phyloP scores from a whole-genome alignment of 1,284 basidiomycete genomes.

The Cutaneotrichosporon daszewskae region DNA sequence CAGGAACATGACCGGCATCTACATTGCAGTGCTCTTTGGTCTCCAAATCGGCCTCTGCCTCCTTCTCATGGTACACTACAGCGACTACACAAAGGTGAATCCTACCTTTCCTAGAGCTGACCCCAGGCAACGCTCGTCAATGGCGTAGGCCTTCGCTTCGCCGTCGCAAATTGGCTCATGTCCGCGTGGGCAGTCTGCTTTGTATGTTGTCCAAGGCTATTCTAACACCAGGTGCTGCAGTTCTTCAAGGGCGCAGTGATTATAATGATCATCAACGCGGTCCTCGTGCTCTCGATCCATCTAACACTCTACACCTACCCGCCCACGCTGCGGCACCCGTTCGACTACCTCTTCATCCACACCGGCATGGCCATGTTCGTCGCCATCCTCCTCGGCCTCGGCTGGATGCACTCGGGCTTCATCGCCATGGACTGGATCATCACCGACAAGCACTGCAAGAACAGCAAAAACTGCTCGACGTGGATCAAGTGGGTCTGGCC shows the following conservation, averaged over 20 bases:
- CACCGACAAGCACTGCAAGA: constrained; percentile 25
- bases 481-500: constrained; percentile 35
- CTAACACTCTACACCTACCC: constrained; percentile 42
- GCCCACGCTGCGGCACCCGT: constrained; percentile 43
- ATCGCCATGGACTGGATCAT: constrained; percentile 50
- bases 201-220: constrained; percentile 47
- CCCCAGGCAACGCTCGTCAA: constrained; percentile 60
- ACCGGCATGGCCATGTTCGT: constrained; percentile 51
- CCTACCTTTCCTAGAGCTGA: background rate
- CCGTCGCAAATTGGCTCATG: constrained; percentile 74
- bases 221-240: constrained; percentile 35
- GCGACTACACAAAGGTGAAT: constrained; percentile 69
- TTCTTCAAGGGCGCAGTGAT: constrained; percentile 43
- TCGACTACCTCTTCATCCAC: constrained; percentile 53
- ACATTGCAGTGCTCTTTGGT: constrained; percentile 53
- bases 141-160: constrained; percentile 70
- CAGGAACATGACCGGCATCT: constrained; percentile 59
- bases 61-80: constrained; percentile 63
- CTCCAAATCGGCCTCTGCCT: constrained; percentile 69
- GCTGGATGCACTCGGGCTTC: constrained; percentile 51
- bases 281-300: constrained; percentile 46
- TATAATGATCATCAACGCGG: constrained; percentile 38
- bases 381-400: constrained; percentile 49
- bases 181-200: constrained; percentile 76
- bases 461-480: too few relatives aligned